Conservation (phyloP, 1,284 basidiomycete species). For the Cutaneotrichosporon spelunceum region DNA sequence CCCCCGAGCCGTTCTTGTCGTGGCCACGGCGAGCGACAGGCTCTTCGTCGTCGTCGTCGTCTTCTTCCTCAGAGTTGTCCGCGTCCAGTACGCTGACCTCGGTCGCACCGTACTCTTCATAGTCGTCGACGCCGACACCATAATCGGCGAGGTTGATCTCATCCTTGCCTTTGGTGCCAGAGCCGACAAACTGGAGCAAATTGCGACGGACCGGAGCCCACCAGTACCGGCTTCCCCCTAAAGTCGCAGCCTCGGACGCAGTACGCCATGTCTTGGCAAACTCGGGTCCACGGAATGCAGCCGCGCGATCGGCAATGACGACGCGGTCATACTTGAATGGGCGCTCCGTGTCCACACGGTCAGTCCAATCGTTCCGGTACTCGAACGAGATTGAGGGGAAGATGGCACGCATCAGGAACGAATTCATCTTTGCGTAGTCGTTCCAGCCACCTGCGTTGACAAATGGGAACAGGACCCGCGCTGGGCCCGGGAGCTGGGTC, state of each 20-base stretch:
- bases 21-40: background rate
- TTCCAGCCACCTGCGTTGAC: slow-evolving; percentile 73
- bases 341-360: slow-evolving; percentile 64
- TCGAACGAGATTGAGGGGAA: slow-evolving; percentile 64
- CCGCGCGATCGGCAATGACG: slow-evolving; percentile 74
- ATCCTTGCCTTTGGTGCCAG: slow-evolving; percentile 8
- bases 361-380: slow-evolving; percentile 58
- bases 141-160: slow-evolving; percentile 44
- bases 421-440: slow-evolving; percentile 66
- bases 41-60: no score
- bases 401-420: slow-evolving; percentile 71
- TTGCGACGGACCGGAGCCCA: slow-evolving; percentile 72
- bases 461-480: slow-evolving; percentile 70
- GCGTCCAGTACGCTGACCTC: slow-evolving; percentile 1
- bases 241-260: slow-evolving; percentile 66
- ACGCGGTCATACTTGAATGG: slow-evolving; percentile 78
- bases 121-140: slow-evolving; percentile 29
- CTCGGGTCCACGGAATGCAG: slow-evolving; percentile 68
- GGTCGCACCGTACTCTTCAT: slow-evolving; percentile 5
- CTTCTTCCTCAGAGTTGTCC: background rate
- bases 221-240: slow-evolving; percentile 72
- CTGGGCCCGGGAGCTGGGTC: slow-evolving; percentile 63
- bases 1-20: background rate
- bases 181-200: slow-evolving; percentile 67
- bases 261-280: slow-evolving; percentile 69